These are phyloP conservation scores for Aureobasidium sp. DNA, from an alignment of 2,329 filamentous ascomycete genomes.

Conservation along the genomic window DNA sequence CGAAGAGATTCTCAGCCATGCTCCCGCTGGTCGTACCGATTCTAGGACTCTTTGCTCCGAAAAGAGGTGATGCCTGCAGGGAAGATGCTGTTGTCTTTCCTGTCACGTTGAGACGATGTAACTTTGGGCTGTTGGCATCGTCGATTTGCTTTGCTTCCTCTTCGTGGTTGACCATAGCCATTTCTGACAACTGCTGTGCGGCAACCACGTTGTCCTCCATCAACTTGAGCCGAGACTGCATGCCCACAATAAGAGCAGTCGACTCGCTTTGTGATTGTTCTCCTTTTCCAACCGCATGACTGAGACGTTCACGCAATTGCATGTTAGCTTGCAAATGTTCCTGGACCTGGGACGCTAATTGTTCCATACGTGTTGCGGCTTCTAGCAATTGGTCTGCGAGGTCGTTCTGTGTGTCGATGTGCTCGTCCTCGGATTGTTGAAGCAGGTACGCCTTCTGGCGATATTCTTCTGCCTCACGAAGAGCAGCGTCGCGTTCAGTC, in stretches of 20 bases:
- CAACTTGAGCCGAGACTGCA: slow-evolving; percentile 70
- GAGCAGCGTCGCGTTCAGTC: slow-evolving; percentile 63
- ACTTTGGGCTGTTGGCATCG: slow-evolving; percentile 67
- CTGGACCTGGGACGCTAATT: slow-evolving; percentile 69
- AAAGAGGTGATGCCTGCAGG: slow-evolving; percentile 31
- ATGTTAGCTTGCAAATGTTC: slow-evolving; percentile 73
- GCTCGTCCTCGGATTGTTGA: slow-evolving; percentile 51
- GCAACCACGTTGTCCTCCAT: slow-evolving; percentile 78
- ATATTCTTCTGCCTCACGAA: slow-evolving; percentile 55
- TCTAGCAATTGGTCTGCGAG: slow-evolving; percentile 62
- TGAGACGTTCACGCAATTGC: slow-evolving; percentile 64
- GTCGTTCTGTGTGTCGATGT: slow-evolving; percentile 52
- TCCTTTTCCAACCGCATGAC: slow-evolving; percentile 71
- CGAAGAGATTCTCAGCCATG: slow-evolving; percentile 21
- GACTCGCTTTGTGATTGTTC: slow-evolving; percentile 76
- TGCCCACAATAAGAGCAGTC: slow-evolving; percentile 69
- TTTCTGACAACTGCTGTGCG: slow-evolving; percentile 81
- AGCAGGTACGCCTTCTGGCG: slow-evolving; percentile 53
- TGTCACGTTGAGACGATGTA: slow-evolving; percentile 59
- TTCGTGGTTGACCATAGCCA: slow-evolving; percentile 73
- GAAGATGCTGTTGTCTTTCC: slow-evolving; percentile 53
- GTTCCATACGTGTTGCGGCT: slow-evolving; percentile 69
- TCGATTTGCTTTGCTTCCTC: slow-evolving; percentile 70
- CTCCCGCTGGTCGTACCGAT: slow-evolving; percentile 56
- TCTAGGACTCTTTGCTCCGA: slow-evolving; percentile 47